phyloP scores from a whole-genome alignment of 1,284 basidiomycete genomes.

The Tilletia setariae region DNA sequence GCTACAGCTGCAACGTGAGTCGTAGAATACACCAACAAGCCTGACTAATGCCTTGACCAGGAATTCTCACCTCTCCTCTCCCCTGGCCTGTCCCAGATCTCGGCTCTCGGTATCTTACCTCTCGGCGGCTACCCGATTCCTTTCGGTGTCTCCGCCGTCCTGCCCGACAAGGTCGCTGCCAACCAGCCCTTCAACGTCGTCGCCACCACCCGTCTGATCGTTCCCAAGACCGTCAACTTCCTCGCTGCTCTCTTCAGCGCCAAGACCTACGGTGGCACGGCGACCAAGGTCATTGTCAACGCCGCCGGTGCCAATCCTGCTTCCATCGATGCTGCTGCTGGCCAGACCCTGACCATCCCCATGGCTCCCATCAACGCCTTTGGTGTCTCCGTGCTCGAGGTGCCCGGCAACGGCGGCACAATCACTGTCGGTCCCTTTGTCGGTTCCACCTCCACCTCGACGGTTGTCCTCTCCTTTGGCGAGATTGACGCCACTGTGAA shows the following conservation, averaged over 20 bases:
- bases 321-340: slow-evolving; percentile 1
- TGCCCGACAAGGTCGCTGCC: background rate
- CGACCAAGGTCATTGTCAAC: background rate
- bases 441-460: background rate
- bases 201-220: slow-evolving; percentile 10
- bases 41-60: no score
- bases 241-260: slow-evolving; percentile 1
- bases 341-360: background rate
- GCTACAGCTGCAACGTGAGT: no score
- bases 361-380: background rate
- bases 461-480: slow-evolving; percentile 1
- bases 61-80: no score
- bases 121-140: background rate
- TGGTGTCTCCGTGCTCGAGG: slow-evolving; percentile 13
- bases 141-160: slow-evolving; percentile 3
- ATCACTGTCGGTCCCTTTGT: slow-evolving; percentile 8
- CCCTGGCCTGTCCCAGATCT: background rate
- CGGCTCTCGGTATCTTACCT: background rate
- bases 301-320: background rate
- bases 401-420: background rate
- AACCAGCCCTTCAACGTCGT: slow-evolving; percentile 11
- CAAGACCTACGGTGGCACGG: background rate
- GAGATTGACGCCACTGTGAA: background rate
- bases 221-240: background rate
- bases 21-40: no score